These are phyloP conservation scores for Melampsora medusae DNA, from an alignment of 1,284 basidiomycete genomes.

Conservation along the genomic window DNA sequence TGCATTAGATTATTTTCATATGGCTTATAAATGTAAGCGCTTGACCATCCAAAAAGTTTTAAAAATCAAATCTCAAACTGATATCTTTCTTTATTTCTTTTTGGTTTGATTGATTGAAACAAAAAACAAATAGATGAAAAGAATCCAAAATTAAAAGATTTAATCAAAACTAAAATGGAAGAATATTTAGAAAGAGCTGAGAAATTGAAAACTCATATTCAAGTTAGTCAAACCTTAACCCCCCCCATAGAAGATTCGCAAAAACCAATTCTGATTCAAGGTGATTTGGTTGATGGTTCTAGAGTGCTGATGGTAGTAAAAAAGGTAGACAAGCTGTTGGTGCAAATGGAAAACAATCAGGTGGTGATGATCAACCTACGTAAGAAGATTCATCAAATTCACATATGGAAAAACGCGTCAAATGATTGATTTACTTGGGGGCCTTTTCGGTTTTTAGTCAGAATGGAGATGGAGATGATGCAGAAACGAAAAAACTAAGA, in stretches of 20 bases:
- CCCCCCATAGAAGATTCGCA: not conserved
- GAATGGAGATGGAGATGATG: slow-evolving; percentile 75
- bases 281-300: not conserved
- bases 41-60: too few relatives aligned
- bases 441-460: slow-evolving; percentile 51
- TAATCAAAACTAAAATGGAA: slow-evolving; percentile 84
- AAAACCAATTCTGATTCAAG: not conserved
- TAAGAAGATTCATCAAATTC: too few relatives aligned
- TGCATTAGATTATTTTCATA: slow-evolving; percentile 96
- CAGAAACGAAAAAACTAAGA: slow-evolving; percentile 91
- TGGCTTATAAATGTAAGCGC: slow-evolving; percentile 77
- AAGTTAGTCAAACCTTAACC: slow-evolving; percentile 10
- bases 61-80: too few relatives aligned
- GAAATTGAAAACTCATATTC: slow-evolving; percentile 70
- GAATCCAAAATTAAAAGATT: slow-evolving; percentile 84
- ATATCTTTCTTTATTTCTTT: slow-evolving; percentile 7
- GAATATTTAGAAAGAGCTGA: slow-evolving; percentile 93
- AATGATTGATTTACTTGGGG: slow-evolving; percentile 15
- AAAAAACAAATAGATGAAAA: slow-evolving; percentile 70
- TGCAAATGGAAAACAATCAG: slow-evolving; percentile 65
- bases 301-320: slow-evolving; percentile 62
- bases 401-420: too few relatives aligned
- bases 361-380: slow-evolving; percentile 62
- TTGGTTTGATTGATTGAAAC: not conserved
- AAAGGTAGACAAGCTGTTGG: slow-evolving; percentile 72